Conservation (phyloP, 441 rosid species). For the Viola pubescens region DNA sequence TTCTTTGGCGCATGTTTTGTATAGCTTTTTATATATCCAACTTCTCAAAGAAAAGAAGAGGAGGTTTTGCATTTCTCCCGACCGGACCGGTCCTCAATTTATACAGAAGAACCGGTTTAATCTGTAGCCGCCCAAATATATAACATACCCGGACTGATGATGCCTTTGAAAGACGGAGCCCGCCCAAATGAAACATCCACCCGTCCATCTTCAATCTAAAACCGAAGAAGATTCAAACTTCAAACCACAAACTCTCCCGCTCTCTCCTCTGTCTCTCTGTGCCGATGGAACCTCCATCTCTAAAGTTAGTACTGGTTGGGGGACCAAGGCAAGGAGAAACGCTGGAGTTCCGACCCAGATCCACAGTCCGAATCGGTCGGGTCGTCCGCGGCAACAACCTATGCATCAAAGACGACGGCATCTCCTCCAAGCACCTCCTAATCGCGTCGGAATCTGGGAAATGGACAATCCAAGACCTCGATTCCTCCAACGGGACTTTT, state of each 20-base stretch:
- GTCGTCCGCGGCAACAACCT: constrained; percentile 59
- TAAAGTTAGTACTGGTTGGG: constrained; percentile 35
- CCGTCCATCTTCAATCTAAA: background rate
- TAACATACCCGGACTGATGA: too few species aligned
- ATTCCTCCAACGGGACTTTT: constrained; percentile 71
- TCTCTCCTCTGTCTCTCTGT: background rate
- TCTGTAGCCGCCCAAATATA: too few species aligned
- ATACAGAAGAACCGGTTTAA: too few species aligned
- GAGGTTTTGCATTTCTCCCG: too few species aligned
- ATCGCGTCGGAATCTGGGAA: constrained; percentile 41
- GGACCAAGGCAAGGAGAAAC: constrained; percentile 71
- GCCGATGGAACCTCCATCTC: constrained; percentile 29
- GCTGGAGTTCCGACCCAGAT: constrained; percentile 39
- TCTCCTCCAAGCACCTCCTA: constrained; percentile 61
- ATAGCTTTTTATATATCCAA: too few species aligned
- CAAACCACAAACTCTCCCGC: background rate
- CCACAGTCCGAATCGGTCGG: constrained; percentile 53
- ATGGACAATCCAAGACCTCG: constrained; percentile 60
- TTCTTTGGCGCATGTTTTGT: too few species aligned
- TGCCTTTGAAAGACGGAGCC: too few species aligned
- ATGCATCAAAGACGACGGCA: constrained; percentile 55
- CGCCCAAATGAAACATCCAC: too few species aligned
- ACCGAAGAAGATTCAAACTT: background rate
- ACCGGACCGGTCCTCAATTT: too few species aligned
- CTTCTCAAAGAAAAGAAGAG: too few species aligned